Evolutionary conservation across 495 filamentous ascomycete genomes (phyloP), one percentile per base, ranked within the genome.

Genomic region (Trichoderma erinaceum): DNA sequence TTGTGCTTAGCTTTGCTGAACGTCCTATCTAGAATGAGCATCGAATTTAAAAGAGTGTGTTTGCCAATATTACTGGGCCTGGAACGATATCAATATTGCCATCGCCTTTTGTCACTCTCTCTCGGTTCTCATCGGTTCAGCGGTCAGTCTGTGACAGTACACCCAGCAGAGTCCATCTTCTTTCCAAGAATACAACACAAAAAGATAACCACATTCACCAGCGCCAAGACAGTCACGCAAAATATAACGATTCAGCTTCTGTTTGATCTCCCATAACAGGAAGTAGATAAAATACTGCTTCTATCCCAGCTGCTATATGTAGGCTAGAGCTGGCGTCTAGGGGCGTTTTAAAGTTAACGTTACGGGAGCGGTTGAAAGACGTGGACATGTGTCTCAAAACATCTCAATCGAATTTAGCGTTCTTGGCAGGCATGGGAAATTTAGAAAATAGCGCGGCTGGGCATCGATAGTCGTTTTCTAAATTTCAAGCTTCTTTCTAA

Each of bases 401-500:
- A 6, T 48, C 44, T 48, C 12, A 4, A 15, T 2, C n/a, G 10
- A 6, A 16, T 48, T 16, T 16, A 38, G 44, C 44, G 18, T n/a
- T 56, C 16, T 21, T 56, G 4, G 50, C 18, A n/a, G 1, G 50
- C 18, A 16, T 18, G 13, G 12, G 6, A 15, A 46, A 18, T 1
- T 4, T 2, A 56, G 29, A 25, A 56, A 25, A 56, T 56, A 16
- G 50, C 18, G 50, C n/a, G 21, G 50, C 18, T 23, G 21, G 50
- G n/a, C 16, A 46, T 46, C 43, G 43, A 46, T 46, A 46, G 43
- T 46, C 43, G 43, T 1, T 23, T 21, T 25, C 50, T 56, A 56
- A 56, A 56, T 10, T 56, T 56, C 50, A 56, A 56, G 50, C 50
- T 56, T 56, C 50, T 56, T 56, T 56, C 50, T 56, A n/a, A 1